phyloP scores from a whole-genome alignment of 805 yeast species.

The Metschnikowia gelsemii region DNA sequence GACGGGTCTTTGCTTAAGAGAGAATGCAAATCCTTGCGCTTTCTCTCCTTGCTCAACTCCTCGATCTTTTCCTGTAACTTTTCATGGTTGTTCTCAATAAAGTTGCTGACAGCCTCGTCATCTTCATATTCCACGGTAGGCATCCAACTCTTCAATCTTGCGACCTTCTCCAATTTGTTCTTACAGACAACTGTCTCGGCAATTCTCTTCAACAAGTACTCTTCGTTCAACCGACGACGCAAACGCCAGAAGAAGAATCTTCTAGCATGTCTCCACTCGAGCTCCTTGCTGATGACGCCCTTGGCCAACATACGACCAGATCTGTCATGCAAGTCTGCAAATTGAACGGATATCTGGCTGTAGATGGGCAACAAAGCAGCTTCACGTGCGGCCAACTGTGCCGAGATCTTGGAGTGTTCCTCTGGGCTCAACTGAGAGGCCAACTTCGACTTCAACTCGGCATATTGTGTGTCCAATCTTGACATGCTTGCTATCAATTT shows the following conservation, averaged over 20 bases:
- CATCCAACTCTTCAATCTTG: constrained; percentile 86
- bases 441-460: constrained; percentile 61
- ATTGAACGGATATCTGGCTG: constrained; percentile 89
- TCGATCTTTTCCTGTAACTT: constrained; percentile 59
- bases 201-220: constrained; percentile 75
- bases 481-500: constrained; percentile 88
- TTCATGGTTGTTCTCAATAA: constrained; percentile 79
- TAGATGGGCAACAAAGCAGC: constrained; percentile 79
- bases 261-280: constrained; percentile 86
- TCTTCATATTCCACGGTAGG: constrained; percentile 68
- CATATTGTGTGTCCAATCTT: constrained; percentile 78
- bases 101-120: constrained; percentile 76
- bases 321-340: constrained; percentile 97
- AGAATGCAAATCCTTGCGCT: constrained; percentile 62
- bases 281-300: constrained; percentile 81
- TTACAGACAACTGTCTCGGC: constrained; percentile 55
- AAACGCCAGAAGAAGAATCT: constrained; percentile 98
- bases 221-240: constrained; percentile 93
- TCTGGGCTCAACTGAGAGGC: constrained; percentile 55
- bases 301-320: constrained; percentile 97
- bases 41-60: constrained; percentile 63
- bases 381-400: constrained; percentile 76
- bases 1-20: constrained; percentile 39
- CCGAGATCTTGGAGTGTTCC: constrained; percentile 62
- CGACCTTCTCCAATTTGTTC: constrained; percentile 76